Base-by-base conservation (phyloP, 768 basidiomycete species). In the Collybia sp. region DNA sequence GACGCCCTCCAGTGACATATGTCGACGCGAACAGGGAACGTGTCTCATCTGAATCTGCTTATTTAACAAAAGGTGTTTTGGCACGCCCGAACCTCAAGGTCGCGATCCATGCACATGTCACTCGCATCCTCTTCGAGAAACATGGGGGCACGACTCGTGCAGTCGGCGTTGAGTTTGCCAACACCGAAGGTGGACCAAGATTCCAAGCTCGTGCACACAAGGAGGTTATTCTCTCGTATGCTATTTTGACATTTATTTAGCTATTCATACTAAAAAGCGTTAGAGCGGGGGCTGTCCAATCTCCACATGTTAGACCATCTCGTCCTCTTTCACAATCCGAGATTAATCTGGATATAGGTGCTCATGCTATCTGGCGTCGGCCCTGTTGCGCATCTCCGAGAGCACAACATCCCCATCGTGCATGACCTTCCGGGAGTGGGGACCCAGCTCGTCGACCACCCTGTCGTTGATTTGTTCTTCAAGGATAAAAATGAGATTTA, bases 291-390 rank as follows among this genome's bases (percentile, higher is more conserved):
- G 72, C 83, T 1, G 59, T 86, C 6, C 81, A 86, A 52, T 75
- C 81, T 5, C 84, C 84, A 3, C 79, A 80, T 16, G 76, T 76
- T 45, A 20, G 66, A 47, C 11, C 25, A 2, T 20, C 15, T 3
- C 31, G 8, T 19, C 31, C 17, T 20, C 1, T 17, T 12, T 12
- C 30, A 8, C 13, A 12, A 15, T 15, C 25, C 25, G 9, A 15
- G 25, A 30, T 36, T 31, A 15, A 37, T 16, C 15, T 0, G 37
- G 12, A 35, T 19, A 40, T 43, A 86, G 68, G 74, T 88, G 32
- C 71, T 88, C 15, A 76, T 85, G 75, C 70, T 88, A 32, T 88
- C 86, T 6, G 92, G 92, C 17, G 68, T 93, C 37, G 92, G 92
- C 13, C 83, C 87, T 25, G 72, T 73, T 1, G 61, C 67, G 2